Base-by-base conservation (phyloP, 441 rosid species). In the Biscutella laevigata region DNA sequence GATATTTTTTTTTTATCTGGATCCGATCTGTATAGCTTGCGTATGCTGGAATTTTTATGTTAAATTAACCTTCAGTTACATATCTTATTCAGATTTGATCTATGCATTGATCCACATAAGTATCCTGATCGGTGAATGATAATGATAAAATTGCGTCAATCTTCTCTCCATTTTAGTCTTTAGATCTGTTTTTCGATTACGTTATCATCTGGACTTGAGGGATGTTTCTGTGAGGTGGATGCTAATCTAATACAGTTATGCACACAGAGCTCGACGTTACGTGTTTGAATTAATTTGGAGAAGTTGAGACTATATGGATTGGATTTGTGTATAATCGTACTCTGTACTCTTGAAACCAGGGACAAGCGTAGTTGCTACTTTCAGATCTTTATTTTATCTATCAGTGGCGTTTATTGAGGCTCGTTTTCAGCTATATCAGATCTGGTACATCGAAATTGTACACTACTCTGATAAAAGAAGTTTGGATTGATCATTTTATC, bases 11-110 rank as follows among this genome's bases (percentile, higher is more conserved):
- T n/a, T n/a, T n/a, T n/a, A 22, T 39, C 52, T 56, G 11, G 54
- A 53, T 62, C 41, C 8, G 48, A 62, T 53, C 67, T 46, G 19
- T n/a, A n/a, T n/a, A n/a, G n/a, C n/a, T 50, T 32, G 24, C 7
- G 4, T 25, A 22, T 38, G 3, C 20, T 13, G 0, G 0, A 24
- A 5, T 34, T 10, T 21, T 6, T 0, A 27, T 9, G 5, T 17
- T 20, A 22, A 27, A 44, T 21, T 15, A 32, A 15, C 9, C 6
- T 19, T 55, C 4, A 17, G n/a, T 6, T 34, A 7, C 9, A 8
- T 36, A 0, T 44, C 14, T 0, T 1, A 11, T 30, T 34, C 28
- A 5, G 45, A 40, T 51, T 45, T 51, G 60, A 66, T 58, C 15
- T 36, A 8, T 35, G 48, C 53, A 57, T 28, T 26, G 28, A 28